phyloP scores from a whole-genome alignment of 2,329 filamentous ascomycete genomes.

The Ceratocystis alfenasii region DNA sequence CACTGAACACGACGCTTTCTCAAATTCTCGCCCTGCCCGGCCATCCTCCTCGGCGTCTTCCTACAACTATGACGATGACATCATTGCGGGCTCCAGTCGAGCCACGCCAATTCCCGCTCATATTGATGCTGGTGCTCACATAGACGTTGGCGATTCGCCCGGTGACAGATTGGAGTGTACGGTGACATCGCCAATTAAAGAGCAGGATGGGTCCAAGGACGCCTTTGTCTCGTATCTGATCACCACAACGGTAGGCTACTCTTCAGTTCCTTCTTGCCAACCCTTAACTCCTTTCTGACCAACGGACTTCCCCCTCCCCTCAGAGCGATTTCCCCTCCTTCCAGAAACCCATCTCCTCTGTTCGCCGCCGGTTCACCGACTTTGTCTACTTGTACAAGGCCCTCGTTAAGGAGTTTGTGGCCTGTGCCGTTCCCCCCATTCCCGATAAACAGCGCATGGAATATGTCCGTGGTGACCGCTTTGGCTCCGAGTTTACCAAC shows the following conservation, averaged over 20 bases:
- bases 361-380: constrained; percentile 90
- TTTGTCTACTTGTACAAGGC: constrained; percentile 95
- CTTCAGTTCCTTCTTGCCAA: background rate
- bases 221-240: constrained; percentile 93
- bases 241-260: constrained; percentile 59
- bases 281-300: background rate
- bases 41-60: constrained; percentile 17
- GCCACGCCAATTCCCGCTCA: constrained; percentile 10
- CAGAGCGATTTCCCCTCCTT: constrained; percentile 93
- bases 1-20: constrained; percentile 42
- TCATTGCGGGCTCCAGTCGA: constrained; percentile 10
- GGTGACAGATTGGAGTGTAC: constrained; percentile 62
- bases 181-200: constrained; percentile 76
- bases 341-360: constrained; percentile 63
- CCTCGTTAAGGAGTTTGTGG: constrained; percentile 74
- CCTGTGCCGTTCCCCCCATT: constrained; percentile 83
- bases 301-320: constrained; percentile 15
- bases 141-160: constrained; percentile 17
- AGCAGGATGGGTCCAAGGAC: constrained; percentile 93
- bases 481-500: constrained; percentile 81
- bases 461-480: constrained; percentile 91
- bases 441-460: constrained; percentile 99
- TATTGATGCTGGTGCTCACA: constrained; percentile 11
- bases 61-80: constrained; percentile 16
- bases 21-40: constrained; percentile 1